Conservation (phyloP, 2,329 filamentous ascomycete species). For the Colletotrichum sp. region DNA sequence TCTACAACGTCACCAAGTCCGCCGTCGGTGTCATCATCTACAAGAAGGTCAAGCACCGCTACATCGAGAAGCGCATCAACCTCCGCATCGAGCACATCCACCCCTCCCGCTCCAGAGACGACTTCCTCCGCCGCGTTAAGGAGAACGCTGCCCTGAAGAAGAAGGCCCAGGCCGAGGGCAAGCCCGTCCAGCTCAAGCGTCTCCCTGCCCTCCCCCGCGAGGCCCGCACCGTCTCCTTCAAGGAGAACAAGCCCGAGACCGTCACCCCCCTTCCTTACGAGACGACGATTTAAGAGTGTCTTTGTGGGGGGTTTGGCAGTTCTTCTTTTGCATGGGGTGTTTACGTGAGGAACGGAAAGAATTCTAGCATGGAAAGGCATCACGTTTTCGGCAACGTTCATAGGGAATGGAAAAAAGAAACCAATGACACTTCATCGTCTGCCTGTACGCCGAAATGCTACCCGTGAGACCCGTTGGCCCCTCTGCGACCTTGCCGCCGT, state of each 20-base stretch:
- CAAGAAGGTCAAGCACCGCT: slow-evolving; percentile 99
- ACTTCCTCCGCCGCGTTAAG: slow-evolving; percentile 97
- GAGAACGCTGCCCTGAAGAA: slow-evolving; percentile 91
- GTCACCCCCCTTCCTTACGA: slow-evolving; percentile 94
- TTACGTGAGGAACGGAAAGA: slow-evolving; percentile 26
- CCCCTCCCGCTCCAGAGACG: slow-evolving; percentile 93
- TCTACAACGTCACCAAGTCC: slow-evolving; percentile 99
- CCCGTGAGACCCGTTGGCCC: slow-evolving; percentile 6
- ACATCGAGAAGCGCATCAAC: slow-evolving; percentile 99
- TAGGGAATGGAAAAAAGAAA: slow-evolving; percentile 25
- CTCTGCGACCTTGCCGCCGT: neutral
- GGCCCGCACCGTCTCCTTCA: slow-evolving; percentile 78
- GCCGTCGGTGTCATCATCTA: slow-evolving; percentile 98
- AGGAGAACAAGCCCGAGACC: slow-evolving; percentile 88
- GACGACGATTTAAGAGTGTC: slow-evolving; percentile 84
- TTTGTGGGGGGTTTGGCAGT: slow-evolving; percentile 18
- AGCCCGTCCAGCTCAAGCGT: slow-evolving; percentile 91
- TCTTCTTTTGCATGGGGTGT: slow-evolving; percentile 26
- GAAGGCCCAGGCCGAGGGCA: slow-evolving; percentile 89
- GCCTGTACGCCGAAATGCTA: neutral
- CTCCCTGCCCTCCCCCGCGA: slow-evolving; percentile 81
- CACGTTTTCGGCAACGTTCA: slow-evolving; percentile 25
- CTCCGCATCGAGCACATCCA: slow-evolving; percentile 97
- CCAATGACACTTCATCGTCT: slow-evolving; percentile 22
- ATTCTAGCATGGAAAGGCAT: slow-evolving; percentile 26